Percentiles rank a stretch among this genome's conserved stretches.
Evolutionary conservation across 345 rosid species (phyloP).

Genomic region (Erucastrum elatum): DNA sequence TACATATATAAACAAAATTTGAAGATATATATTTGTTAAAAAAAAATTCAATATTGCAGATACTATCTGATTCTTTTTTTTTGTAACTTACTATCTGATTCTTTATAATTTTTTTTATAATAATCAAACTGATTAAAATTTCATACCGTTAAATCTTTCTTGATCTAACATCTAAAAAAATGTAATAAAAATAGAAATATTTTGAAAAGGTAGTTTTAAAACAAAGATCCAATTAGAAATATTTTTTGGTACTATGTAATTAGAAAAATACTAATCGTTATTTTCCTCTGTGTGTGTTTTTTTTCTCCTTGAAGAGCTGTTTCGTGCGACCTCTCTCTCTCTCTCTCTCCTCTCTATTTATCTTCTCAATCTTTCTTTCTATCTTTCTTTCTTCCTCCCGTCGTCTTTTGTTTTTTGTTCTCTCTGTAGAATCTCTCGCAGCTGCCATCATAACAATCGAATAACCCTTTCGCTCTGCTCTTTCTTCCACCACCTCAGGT

Average conservation of each 20-base stretch:
- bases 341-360: slow-evolving; percentile 18
- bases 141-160: not conserved
- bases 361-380: not conserved
- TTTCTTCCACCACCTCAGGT: slow-evolving; percentile 43
- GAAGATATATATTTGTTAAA: not conserved
- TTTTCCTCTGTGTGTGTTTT: slow-evolving; percentile 17
- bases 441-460: slow-evolving; percentile 36
- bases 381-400: slow-evolving; percentile 39
- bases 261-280: slow-evolving; percentile 1
- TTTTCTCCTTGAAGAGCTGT: slow-evolving; percentile 36
- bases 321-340: slow-evolving; percentile 42
- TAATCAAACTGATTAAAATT: too few relatives aligned
- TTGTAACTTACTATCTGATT: too few relatives aligned
- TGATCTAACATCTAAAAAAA: not conserved
- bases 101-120: too few relatives aligned
- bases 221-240: not conserved
- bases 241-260: too few relatives aligned
- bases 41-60: not conserved
- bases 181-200: not conserved
- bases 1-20: not conserved
- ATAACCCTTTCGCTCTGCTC: slow-evolving; percentile 41
- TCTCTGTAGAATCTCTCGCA: slow-evolving; percentile 49
- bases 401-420: slow-evolving; percentile 25
- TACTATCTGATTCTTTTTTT: not conserved
- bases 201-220: not conserved